Evolutionary conservation across 768 basidiomycete genomes (phyloP).

Genomic region (Panus rudis): DNA sequence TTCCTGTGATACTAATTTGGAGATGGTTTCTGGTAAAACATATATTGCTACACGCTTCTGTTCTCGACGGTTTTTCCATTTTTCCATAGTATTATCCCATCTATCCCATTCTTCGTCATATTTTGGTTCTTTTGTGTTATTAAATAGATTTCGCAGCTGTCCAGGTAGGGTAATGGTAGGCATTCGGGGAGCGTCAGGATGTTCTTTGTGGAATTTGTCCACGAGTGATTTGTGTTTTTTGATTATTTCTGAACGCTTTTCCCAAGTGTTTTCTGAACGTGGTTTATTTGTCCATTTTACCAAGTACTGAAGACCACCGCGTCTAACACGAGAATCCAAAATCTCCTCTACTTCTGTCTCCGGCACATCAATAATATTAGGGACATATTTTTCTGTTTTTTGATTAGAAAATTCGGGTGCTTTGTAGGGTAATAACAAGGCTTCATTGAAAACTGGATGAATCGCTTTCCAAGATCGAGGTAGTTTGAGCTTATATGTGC

Average conservation of each 20-base stretch:
- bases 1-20: no score
- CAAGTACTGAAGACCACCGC: conserved; percentile 15
- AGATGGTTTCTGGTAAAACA: no score
- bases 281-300: conserved; percentile 23
- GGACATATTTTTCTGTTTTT: conserved; percentile 8
- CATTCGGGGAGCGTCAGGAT: conserved; percentile 8
- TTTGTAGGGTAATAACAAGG: conserved; percentile 9
- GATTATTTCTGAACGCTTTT: conserved; percentile 5
- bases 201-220: conserved; percentile 5
- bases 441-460: conserved; percentile 21
- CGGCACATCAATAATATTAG: conserved; percentile 8
- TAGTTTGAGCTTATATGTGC: conserved; percentile 18
- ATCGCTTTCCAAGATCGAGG: conserved; percentile 19
- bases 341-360: conserved; percentile 17
- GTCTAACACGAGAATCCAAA: conserved; percentile 6
- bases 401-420: conserved; percentile 8
- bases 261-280: conserved; percentile 12
- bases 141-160: no score
- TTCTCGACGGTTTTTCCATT: no score
- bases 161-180: no score
- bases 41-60: no score
- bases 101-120: no score
- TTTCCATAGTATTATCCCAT: no score
- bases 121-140: no score
- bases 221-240: not conserved